Percentiles rank a stretch among this genome's conserved stretches.
phyloP scores from a whole-genome alignment of 129 eudicot species.

The Flaveria sonorensis region DNA sequence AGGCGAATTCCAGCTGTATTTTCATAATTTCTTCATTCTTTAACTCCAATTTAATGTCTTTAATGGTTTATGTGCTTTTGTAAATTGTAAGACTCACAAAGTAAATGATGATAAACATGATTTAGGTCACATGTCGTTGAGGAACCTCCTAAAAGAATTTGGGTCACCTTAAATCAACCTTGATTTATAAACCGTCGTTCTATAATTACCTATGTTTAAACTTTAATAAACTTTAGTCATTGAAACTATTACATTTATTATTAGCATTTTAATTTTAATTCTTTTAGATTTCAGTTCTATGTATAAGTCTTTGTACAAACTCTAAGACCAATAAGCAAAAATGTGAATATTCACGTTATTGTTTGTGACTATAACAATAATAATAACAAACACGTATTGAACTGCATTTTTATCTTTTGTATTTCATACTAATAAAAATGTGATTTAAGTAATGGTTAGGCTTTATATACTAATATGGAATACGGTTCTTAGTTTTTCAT shows the following conservation, averaged over 20 bases:
- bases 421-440: too few species aligned
- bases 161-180: conserved; percentile 32
- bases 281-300: not conserved
- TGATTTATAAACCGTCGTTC: conserved; percentile 19
- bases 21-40: conserved; percentile 19
- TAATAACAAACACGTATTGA: too few species aligned
- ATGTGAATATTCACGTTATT: not conserved
- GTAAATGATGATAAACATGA: conserved; percentile 25
- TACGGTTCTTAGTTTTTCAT: not conserved
- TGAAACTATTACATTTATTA: not conserved
- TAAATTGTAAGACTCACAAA: conserved; percentile 31
- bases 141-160: conserved; percentile 18
- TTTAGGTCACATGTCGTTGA: conserved; percentile 22
- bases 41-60: conserved; percentile 16
- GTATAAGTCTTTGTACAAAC: not conserved
- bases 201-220: not conserved
- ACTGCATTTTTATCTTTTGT: too few species aligned
- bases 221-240: too few species aligned
- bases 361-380: not conserved
- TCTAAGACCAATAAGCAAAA: not conserved
- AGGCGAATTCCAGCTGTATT: conserved; percentile 35
- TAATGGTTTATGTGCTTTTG: conserved; percentile 36
- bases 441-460: too few species aligned
- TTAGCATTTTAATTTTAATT: not conserved
- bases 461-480: too few species aligned